Evolutionary conservation across 1,139 yeast species (phyloP), one percentile per base, ranked within the genome.

Genomic region (Lodderomyces beijingensis): DNA sequence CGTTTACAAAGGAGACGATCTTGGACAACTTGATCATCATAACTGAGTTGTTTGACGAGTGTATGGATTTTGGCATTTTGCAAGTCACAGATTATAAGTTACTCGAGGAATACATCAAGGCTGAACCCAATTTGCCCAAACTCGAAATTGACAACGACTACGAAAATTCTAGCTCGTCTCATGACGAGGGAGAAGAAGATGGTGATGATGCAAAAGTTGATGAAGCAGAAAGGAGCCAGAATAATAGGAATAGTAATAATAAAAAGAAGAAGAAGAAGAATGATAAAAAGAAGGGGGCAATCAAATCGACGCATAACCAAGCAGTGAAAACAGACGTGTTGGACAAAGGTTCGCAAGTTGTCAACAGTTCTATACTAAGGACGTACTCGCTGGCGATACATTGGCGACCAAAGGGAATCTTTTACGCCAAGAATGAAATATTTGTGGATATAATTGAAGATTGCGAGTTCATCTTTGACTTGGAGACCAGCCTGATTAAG

Each of bases 311-410:
- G 0, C 65, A 61, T 36, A 67, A 66, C 43, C 65, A 59, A 25
- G 70, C 74, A 11, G 49, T 60, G 14, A 56, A 50, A 12, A 46
- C 62, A 1, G 67, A 63, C 33, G 56, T 53, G 8, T 42, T 59
- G n/a, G 41, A 55, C 11, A 24, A 25, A 13, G 58, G 59, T 9
- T 44, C 51, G 3, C 42, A 47, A 14, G 41, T 49, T 21, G 65
- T 81, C 39, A 82, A 83, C 48, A 75, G 85, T 30, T 74, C 84
- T 12, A 73, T 83, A 10, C 62, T 51, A 45, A 62, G 72, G 25
- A 64, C 72, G 0, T 57, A 63, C 16, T 56, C 65, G 2, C 68
- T 61, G 59, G 55, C 69, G 0, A 62, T 68, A 15, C 65, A 60
- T 43, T 68, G 74, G 74, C 45, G 74, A 33, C 73, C 72, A 7